A percentile compares a stretch with the other conserved stretches of the same genome.
Conservation (phyloP, 2,329 filamentous ascomycete species). For the Teratosphaeriaceae sp. region DNA sequence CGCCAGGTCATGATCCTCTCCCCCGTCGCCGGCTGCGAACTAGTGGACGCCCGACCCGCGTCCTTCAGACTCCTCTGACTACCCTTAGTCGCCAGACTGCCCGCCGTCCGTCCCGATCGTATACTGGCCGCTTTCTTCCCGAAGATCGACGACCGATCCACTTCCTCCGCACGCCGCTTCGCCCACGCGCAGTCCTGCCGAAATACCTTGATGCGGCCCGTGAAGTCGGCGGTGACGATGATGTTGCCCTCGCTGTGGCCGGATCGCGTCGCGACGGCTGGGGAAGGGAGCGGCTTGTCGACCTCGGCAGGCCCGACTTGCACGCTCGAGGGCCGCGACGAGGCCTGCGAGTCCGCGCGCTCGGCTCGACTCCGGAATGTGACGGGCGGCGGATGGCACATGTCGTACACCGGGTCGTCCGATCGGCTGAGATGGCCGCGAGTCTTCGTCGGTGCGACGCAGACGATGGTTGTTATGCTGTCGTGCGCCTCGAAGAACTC, state of each 20-base stretch:
- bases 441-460: conserved; percentile 75
- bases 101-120: conserved; percentile 38
- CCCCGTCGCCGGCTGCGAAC: conserved; percentile 42
- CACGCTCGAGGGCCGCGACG: conserved; percentile 39
- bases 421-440: conserved; percentile 71
- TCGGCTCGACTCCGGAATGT: conserved; percentile 71
- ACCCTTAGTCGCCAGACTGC: conserved; percentile 37
- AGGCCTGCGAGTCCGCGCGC: conserved; percentile 35
- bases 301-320: conserved; percentile 41
- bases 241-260: conserved; percentile 79
- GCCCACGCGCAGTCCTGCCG: conserved; percentile 84
- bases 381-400: conserved; percentile 91
- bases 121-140: conserved; percentile 49
- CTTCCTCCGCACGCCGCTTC: conserved; percentile 67
- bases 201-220: conserved; percentile 87
- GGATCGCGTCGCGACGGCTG: conserved; percentile 68
- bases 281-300: conserved; percentile 38
- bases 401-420: conserved; percentile 87
- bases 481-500: conserved; percentile 90
- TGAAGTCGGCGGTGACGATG: conserved; percentile 82
- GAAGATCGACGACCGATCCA: conserved; percentile 72
- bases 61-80: conserved; percentile 27
- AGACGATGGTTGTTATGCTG: conserved; percentile 79
- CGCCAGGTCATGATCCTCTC: conserved; percentile 89
- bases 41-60: conserved; percentile 24